Conservation (phyloP, 768 basidiomycete species). For the Tulasnella sp. region DNA sequence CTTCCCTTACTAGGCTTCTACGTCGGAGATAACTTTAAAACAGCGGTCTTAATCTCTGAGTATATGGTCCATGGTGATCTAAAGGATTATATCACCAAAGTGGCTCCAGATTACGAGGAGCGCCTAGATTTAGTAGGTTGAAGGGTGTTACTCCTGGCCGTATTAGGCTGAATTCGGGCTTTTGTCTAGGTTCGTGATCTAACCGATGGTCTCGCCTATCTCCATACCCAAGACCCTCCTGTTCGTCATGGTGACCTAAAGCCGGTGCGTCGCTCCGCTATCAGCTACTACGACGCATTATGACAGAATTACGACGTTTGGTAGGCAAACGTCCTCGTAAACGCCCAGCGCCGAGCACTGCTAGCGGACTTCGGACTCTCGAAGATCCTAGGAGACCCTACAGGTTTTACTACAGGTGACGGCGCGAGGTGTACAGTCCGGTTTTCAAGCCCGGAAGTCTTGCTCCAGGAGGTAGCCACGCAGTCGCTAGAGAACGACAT, state of each 20-base stretch:
- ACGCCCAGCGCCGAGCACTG: neutral
- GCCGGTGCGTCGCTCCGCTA: neutral
- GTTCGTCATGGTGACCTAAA: neutral
- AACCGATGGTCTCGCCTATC: neutral
- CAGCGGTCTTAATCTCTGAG: neutral
- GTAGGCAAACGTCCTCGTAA: slow-evolving; percentile 12
- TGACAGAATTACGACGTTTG: neutral
- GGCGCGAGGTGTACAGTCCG: neutral
- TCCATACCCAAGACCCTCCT: neutral
- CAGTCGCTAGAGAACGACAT: neutral
- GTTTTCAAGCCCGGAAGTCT: slow-evolving; percentile 17
- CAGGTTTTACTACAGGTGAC: neutral
- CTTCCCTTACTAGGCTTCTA: neutral
- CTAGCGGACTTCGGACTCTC: slow-evolving; percentile 10
- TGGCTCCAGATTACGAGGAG: neutral
- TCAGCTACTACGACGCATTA: neutral
- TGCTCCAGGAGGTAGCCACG: neutral
- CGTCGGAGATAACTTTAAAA: neutral
- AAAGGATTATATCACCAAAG: neutral
- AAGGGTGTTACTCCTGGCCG: neutral
- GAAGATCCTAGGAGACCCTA: neutral
- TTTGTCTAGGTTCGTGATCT: neutral
- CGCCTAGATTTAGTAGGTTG: neutral
- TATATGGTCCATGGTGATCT: neutral
- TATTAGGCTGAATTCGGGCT: too few relatives aligned